Conservation (phyloP, 75 land plant species). For the Sequoia sempervirens region DNA sequence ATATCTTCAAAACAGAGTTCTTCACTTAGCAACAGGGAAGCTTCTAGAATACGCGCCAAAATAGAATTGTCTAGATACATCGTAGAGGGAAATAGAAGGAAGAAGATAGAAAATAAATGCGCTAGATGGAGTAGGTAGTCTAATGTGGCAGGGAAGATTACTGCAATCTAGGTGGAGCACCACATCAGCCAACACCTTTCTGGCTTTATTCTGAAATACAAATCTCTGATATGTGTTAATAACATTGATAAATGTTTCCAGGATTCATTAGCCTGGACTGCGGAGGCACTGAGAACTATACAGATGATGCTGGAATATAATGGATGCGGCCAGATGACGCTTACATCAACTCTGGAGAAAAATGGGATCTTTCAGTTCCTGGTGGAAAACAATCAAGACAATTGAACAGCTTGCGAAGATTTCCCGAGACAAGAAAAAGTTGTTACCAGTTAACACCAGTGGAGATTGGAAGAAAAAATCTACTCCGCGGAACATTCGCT, state of each 20-base stretch:
- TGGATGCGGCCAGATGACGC: slow-evolving; percentile 10
- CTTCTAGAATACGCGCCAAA: too few relatives aligned
- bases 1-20: too few relatives aligned
- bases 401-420: slow-evolving; percentile 28
- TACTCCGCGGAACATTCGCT: slow-evolving; percentile 44
- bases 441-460: slow-evolving; percentile 27
- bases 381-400: background rate
- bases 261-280: slow-evolving; percentile 32
- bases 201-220: too few relatives aligned
- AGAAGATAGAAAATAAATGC: too few relatives aligned
- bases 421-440: slow-evolving; percentile 21
- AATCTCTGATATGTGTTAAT: background rate
- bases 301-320: slow-evolving; percentile 3
- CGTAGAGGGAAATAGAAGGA: too few relatives aligned
- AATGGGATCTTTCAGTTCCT: background rate
- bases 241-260: background rate
- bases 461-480: slow-evolving; percentile 18
- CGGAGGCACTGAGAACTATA: slow-evolving; percentile 11
- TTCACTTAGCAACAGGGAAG: too few relatives aligned
- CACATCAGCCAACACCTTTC: too few relatives aligned
- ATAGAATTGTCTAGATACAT: too few relatives aligned
- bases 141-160: too few relatives aligned
- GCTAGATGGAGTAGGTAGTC: too few relatives aligned
- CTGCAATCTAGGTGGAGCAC: too few relatives aligned
- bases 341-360: background rate